These are phyloP conservation scores for Colletotrichum sp. DNA, from an alignment of 2,329 filamentous ascomycete species.

Conservation along the genomic window DNA sequence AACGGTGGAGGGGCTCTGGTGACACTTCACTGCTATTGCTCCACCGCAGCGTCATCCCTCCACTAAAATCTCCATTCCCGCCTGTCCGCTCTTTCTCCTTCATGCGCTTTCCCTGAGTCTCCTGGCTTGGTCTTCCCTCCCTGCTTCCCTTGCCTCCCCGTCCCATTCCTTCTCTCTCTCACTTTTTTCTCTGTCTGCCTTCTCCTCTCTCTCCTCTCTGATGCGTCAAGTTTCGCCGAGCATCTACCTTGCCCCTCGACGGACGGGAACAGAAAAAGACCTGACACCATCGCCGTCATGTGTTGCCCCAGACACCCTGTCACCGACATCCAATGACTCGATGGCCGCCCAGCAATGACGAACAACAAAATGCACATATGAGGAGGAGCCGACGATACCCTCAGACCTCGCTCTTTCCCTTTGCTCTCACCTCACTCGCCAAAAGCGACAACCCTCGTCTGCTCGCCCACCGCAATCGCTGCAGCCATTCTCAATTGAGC, in stretches of 20 bases:
- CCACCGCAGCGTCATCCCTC: constrained; percentile 20
- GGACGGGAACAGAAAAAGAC: neutral
- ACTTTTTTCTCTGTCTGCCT: no score
- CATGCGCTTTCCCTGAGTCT: neutral
- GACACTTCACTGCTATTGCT: constrained; percentile 14
- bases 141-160: neutral
- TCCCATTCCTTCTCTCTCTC: neutral
- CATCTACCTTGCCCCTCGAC: neutral
- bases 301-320: neutral
- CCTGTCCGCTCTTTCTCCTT: constrained; percentile 7
- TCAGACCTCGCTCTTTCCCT: neutral
- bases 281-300: neutral
- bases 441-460: neutral
- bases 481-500: neutral
- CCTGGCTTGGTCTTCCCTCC: neutral
- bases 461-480: neutral
- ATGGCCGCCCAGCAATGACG: neutral
- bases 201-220: neutral
- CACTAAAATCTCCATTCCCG: constrained; percentile 13
- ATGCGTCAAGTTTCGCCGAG: neutral
- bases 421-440: neutral
- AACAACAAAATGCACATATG: neutral
- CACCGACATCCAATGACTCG: neutral
- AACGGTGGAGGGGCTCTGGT: neutral
- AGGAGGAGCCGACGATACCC: constrained; percentile 15